These are phyloP conservation scores for Trametes maxima DNA, from an alignment of 768 basidiomycete species.

Conservation along the genomic window DNA sequence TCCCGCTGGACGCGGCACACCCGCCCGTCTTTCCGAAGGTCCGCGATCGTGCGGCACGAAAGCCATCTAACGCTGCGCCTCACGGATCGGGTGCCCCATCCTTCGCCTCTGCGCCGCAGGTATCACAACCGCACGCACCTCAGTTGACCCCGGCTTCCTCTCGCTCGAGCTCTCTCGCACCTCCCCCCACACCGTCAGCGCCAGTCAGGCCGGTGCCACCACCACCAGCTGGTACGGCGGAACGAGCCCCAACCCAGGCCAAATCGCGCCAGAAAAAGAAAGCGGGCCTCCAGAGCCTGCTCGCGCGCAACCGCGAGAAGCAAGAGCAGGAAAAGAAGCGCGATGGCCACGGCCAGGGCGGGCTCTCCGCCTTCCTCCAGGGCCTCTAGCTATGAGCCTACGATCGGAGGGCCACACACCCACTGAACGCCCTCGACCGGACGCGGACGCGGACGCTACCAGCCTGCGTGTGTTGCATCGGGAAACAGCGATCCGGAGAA, in stretches of 20 bases:
- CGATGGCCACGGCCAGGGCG: slow-evolving; percentile 36
- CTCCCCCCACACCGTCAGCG: background rate
- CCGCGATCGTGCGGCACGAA: slow-evolving; percentile 22
- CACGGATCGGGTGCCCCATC: background rate
- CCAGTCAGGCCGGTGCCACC: background rate
- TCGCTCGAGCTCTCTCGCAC: slow-evolving; percentile 10
- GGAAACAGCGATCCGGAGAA: too few species aligned
- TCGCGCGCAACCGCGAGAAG: slow-evolving; percentile 60
- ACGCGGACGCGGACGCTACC: background rate
- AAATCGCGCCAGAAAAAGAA: slow-evolving; percentile 55
- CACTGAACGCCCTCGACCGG: background rate
- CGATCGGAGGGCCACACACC: too few species aligned
- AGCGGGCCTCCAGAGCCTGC: slow-evolving; percentile 60
- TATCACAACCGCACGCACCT: slow-evolving; percentile 8
- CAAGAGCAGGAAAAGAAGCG: slow-evolving; percentile 44
- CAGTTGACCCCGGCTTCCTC: slow-evolving; percentile 8
- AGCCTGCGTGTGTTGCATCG: too few species aligned
- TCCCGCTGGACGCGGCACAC: slow-evolving; percentile 25
- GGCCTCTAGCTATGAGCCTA: slow-evolving; percentile 33
- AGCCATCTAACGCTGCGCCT: slow-evolving; percentile 1
- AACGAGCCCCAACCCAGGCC: slow-evolving; percentile 6
- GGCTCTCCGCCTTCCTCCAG: slow-evolving; percentile 56
- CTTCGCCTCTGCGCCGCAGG: background rate
- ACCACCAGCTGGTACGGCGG: too few species aligned
- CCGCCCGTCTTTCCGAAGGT: slow-evolving; percentile 24